Percentiles rank a stretch among this genome's conserved stretches.
Conservation (phyloP, 2,329 filamentous ascomycete genomes). For the Venturia carpophila region DNA sequence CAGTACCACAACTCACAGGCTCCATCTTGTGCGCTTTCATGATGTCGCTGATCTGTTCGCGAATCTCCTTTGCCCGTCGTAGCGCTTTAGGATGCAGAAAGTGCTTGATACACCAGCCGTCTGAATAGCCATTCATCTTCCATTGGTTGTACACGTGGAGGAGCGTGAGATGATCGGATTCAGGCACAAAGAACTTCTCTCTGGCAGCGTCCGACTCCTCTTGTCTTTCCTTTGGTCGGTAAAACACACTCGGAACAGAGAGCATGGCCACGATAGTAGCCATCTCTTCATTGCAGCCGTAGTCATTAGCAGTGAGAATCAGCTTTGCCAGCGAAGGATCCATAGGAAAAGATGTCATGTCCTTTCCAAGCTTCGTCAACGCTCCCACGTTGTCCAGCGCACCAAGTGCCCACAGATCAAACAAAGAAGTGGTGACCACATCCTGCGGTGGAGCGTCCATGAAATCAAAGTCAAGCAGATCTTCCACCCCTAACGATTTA, state of each 20-base stretch:
- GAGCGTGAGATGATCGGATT: slow-evolving; percentile 92
- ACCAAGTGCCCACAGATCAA: slow-evolving; percentile 93
- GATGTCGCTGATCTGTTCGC: slow-evolving; percentile 88
- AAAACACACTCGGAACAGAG: slow-evolving; percentile 92
- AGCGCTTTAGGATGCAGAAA: slow-evolving; percentile 95
- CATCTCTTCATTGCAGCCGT: slow-evolving; percentile 95
- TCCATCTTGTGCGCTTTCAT: slow-evolving; percentile 90
- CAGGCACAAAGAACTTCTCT: slow-evolving; percentile 97
- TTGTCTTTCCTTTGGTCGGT: slow-evolving; percentile 89
- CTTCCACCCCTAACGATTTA: slow-evolving; percentile 89
- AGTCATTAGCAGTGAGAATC: slow-evolving; percentile 81
- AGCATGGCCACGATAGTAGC: slow-evolving; percentile 97
- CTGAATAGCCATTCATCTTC: slow-evolving; percentile 81
- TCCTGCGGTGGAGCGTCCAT: slow-evolving; percentile 99
- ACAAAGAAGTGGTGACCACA: slow-evolving; percentile 92
- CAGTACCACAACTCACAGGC: slow-evolving; percentile 81
- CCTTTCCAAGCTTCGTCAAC: slow-evolving; percentile 74
- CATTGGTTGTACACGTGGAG: slow-evolving; percentile 94
- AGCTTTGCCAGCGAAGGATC: slow-evolving; percentile 92
- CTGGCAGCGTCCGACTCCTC: slow-evolving; percentile 93
- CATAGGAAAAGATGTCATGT: slow-evolving; percentile 98
- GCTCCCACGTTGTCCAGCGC: slow-evolving; percentile 91
- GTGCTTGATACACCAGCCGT: slow-evolving; percentile 87
- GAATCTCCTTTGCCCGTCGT: slow-evolving; percentile 83
- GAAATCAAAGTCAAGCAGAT: slow-evolving; percentile 93